Conservation (phyloP, 2,329 filamentous ascomycete species). For the Diaporthe capsici region DNA sequence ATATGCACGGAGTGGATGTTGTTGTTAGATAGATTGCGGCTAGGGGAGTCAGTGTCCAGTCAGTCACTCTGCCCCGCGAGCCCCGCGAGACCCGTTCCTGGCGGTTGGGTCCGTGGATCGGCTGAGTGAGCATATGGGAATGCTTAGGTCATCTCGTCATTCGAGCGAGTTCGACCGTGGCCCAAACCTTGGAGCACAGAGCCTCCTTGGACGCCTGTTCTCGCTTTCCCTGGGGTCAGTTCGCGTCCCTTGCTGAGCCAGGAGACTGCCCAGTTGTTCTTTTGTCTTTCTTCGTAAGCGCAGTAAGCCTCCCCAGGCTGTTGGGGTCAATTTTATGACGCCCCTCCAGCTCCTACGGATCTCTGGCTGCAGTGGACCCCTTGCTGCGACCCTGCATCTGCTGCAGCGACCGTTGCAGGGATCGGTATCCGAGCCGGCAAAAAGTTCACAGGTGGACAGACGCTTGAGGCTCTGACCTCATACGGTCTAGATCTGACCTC, state of each 20-base stretch:
- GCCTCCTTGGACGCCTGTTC: background rate
- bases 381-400: slow-evolving; percentile 19
- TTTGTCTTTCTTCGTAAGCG: background rate
- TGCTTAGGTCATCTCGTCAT: slow-evolving; percentile 25
- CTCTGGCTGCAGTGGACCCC: slow-evolving; percentile 14
- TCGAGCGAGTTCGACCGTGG: background rate
- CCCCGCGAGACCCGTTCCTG: slow-evolving; percentile 16
- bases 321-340: slow-evolving; percentile 1
- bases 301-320: background rate
- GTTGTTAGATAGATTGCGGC: background rate
- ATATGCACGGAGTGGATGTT: slow-evolving; percentile 1
- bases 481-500: background rate
- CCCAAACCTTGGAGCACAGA: slow-evolving; percentile 14
- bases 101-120: slow-evolving; percentile 12
- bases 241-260: background rate
- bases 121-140: slow-evolving; percentile 33
- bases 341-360: slow-evolving; percentile 13
- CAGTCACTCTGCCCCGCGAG: slow-evolving; percentile 25
- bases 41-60: background rate
- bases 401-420: slow-evolving; percentile 4
- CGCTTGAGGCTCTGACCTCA: slow-evolving; percentile 29
- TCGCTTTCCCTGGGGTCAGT: background rate
- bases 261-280: background rate
- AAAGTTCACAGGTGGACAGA: background rate
- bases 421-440: slow-evolving; percentile 20